phyloP scores from a whole-genome alignment of 2,329 filamentous ascomycete species.

The Tolypocladium ovalisporum region DNA sequence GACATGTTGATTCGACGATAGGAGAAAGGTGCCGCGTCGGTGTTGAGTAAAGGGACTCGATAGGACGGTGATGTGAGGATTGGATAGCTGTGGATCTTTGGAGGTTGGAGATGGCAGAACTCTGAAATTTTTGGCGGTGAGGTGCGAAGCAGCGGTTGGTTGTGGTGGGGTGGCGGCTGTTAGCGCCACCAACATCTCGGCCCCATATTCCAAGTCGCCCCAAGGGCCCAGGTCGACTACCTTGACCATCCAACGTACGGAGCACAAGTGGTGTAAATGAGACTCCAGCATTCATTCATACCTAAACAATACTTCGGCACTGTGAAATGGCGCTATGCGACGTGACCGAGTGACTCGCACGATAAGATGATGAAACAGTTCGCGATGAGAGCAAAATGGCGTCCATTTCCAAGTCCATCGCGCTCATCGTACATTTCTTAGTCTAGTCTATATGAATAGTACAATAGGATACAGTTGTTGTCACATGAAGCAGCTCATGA shows the following conservation, averaged over 20 bases:
- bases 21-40: background rate
- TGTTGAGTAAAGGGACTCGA: background rate
- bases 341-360: background rate
- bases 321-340: background rate
- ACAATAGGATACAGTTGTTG: background rate
- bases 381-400: too few relatives aligned
- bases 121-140: conserved; percentile 27
- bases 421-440: background rate
- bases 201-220: background rate
- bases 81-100: background rate
- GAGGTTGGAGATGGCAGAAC: conserved; percentile 19
- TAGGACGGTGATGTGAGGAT: background rate
- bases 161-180: background rate
- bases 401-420: background rate
- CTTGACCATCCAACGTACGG: too few relatives aligned
- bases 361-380: too few relatives aligned
- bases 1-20: conserved; percentile 28
- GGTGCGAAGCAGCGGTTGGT: background rate
- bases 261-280: background rate
- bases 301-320: too few relatives aligned
- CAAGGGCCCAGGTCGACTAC: background rate
- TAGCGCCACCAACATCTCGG: background rate
- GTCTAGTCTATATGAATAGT: background rate
- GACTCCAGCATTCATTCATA: too few relatives aligned
- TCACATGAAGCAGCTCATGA: background rate